A percentile compares a stretch with the other conserved stretches of the same genome.
Conservation (phyloP, 805 yeast species). For the Brettanomyces nanus region DNA sequence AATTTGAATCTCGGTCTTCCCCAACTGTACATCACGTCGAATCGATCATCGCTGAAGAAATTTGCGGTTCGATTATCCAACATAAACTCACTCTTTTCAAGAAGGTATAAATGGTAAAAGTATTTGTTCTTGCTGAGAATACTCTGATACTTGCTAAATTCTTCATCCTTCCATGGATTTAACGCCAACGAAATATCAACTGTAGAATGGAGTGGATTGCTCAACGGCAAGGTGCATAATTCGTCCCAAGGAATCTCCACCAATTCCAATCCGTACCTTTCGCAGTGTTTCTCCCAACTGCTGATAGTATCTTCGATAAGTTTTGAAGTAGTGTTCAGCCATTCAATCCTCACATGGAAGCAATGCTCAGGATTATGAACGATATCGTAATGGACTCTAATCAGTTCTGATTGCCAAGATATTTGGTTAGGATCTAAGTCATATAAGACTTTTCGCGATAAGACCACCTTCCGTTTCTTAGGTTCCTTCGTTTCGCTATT, state of each 20-base stretch:
- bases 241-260: conserved; percentile 94
- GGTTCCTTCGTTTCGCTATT: not conserved
- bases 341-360: conserved; percentile 82
- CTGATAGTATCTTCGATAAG: conserved; percentile 71
- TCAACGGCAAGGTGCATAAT: conserved; percentile 61
- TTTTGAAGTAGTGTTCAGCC: conserved; percentile 87
- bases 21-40: conserved; percentile 83
- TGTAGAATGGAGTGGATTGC: conserved; percentile 85
- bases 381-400: conserved; percentile 81
- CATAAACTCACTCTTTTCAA: conserved; percentile 65
- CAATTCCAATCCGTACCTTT: conserved; percentile 68
- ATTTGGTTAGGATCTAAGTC: conserved; percentile 68
- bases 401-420: conserved; percentile 70
- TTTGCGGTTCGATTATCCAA: conserved; percentile 73
- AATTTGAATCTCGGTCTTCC: conserved; percentile 75
- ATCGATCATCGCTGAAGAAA: conserved; percentile 40
- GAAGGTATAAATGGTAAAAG: conserved; percentile 69
- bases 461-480: conserved; percentile 33
- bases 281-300: conserved; percentile 76
- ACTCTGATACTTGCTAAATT: conserved; percentile 31
- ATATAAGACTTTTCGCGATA: conserved; percentile 58
- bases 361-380: conserved; percentile 94
- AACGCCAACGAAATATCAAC: conserved; percentile 58
- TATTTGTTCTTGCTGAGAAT: conserved; percentile 45
- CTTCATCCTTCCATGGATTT: conserved; percentile 63